Evolutionary conservation across 1,284 basidiomycete species (phyloP), one percentile per base, ranked within the genome.

Genomic region (Cryptococcus amylolentus): DNA sequence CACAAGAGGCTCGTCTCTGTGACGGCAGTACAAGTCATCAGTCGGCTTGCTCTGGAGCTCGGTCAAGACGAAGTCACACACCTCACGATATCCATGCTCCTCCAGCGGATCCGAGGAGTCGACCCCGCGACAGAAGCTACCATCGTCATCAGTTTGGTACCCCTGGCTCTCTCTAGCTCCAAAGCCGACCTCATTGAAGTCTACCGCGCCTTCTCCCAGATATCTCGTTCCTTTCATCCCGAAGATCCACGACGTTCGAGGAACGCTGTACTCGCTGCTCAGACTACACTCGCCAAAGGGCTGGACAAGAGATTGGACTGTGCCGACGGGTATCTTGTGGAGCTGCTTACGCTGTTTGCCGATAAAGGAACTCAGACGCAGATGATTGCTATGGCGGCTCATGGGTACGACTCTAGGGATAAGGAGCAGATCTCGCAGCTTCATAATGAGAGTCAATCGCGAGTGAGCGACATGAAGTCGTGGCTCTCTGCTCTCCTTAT

Each of bases 341-440:
- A 97, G 72, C 80, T 96, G 8, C 81, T 98, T 43, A 84, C 84
- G 2, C 80, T 97, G 16, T 96, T 96, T 70, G 84, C 86, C 16
- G 94, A 97, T 68, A 94, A 94, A 75, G 94, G 91, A 23, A 86
- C 93, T 14, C 88, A 87, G 12, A 90, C 95, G 23, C 93, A 97
- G 73, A 89, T 91, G 64, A 76, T 84, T 14, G 84, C 86, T 16
- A 71, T 73, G 68, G 65, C 69, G n/a, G 62, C 66, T 39, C 46
- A 64, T 18, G 65, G 67, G 8, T 69, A 56, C 49, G 63, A 65
- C 26, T 53, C 62, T 5, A 60, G 58, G 6, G 68, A 73, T 55
- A 64, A 62, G 49, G 66, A 72, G 44, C 68, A 69, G 41, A 62
- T 66, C 1, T 49, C 51, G 18, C 67, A 67, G 27, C 54, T 73